phyloP scores from a whole-genome alignment of 768 basidiomycete species.

The Leccinum subtestaceum region DNA sequence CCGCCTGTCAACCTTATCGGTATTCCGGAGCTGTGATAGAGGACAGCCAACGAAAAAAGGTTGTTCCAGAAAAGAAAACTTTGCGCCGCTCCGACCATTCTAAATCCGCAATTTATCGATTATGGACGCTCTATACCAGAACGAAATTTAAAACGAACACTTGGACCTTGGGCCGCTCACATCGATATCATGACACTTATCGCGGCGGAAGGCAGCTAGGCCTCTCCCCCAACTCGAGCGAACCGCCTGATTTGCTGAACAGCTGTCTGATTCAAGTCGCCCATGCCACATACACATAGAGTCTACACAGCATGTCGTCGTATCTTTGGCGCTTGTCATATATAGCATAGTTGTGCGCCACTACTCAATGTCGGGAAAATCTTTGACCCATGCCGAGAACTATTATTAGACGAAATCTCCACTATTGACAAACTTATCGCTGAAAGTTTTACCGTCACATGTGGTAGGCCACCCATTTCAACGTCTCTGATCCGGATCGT shows the following conservation, averaged over 20 bases:
- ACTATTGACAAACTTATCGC: not conserved
- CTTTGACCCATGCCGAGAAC: too few relatives aligned
- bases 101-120: not conserved
- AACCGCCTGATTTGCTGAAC: not conserved
- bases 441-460: not conserved
- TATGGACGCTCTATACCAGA: not conserved
- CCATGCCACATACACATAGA: too few relatives aligned
- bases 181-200: not conserved
- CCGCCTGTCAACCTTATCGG: too few relatives aligned
- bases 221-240: not conserved
- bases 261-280: not conserved
- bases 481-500: not conserved
- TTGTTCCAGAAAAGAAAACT: not conserved
- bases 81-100: not conserved
- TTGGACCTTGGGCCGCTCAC: not conserved
- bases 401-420: too few relatives aligned
- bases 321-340: too few relatives aligned
- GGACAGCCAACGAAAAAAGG: not conserved
- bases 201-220: not conserved
- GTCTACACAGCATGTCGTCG: too few relatives aligned
- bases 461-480: not conserved
- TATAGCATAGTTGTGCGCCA: too few relatives aligned
- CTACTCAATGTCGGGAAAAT: too few relatives aligned
- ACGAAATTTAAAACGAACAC: not conserved
- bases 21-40: not conserved